These are phyloP conservation scores for Debaryomyces robertsiae DNA, from an alignment of 1,139 yeast species.

Conservation along the genomic window DNA sequence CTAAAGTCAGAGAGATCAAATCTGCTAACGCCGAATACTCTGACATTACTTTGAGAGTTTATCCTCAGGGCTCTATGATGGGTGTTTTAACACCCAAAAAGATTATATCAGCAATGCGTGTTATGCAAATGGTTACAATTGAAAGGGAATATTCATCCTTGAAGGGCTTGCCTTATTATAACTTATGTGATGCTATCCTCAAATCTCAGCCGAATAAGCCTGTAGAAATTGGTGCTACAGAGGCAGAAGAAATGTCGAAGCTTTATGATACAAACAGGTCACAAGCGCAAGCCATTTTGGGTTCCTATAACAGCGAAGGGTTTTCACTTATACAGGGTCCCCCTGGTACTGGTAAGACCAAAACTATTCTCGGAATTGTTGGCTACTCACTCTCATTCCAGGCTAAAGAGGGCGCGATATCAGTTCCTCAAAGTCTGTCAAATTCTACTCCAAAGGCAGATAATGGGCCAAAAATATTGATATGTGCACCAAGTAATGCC, in stretches of 20 bases:
- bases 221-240: slow-evolving; percentile 32
- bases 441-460: slow-evolving; percentile 7
- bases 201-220: slow-evolving; percentile 62
- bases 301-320: slow-evolving; percentile 68
- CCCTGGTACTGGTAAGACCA: slow-evolving; percentile 98
- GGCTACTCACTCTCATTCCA: slow-evolving; percentile 63
- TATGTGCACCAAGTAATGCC: slow-evolving; percentile 99
- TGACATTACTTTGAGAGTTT: slow-evolving; percentile 75
- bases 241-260: slow-evolving; percentile 41
- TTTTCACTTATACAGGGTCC: slow-evolving; percentile 96
- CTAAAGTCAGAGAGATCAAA: slow-evolving; percentile 75
- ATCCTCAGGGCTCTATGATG: slow-evolving; percentile 51
- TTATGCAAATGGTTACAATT: slow-evolving; percentile 85
- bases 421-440: slow-evolving; percentile 21
- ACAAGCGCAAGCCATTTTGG: slow-evolving; percentile 86
- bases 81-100: slow-evolving; percentile 64
- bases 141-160: slow-evolving; percentile 92
- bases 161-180: slow-evolving; percentile 79
- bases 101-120: slow-evolving; percentile 65
- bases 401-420: slow-evolving; percentile 31
- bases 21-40: slow-evolving; percentile 62
- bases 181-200: slow-evolving; percentile 64
- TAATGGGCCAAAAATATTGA: slow-evolving; percentile 51
- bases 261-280: slow-evolving; percentile 74
- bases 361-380: slow-evolving; percentile 88